Base-by-base conservation (phyloP, 2,329 filamentous ascomycete species). In the Xylaria sp. region DNA sequence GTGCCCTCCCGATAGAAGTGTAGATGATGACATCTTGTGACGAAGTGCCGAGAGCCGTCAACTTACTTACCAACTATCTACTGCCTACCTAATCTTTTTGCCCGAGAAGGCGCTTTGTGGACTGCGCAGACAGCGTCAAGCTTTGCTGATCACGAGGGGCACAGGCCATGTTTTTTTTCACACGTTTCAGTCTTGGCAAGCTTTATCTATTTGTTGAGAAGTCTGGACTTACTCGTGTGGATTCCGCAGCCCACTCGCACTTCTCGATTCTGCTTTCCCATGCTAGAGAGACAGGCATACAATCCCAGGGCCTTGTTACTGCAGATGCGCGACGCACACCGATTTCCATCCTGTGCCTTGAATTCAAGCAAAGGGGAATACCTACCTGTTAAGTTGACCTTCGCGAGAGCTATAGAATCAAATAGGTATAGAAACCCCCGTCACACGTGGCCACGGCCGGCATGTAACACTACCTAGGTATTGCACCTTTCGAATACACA, bases 371-470 rank as follows among this genome's bases (percentile, higher is more conserved):
- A 42, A 41, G 39, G 5, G 48, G 29, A 50, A 48, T 18, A 45
- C n/a, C n/a, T n/a, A n/a, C n/a, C n/a, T n/a, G 46, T 46, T 22
- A 18, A 52, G 45, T 19, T 19, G 11, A n/a, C 20, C 49, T 44
- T 40, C 22, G 34, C 34, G 29, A 39, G 17, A 48, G 50, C 39
- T n/a, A n/a, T n/a, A n/a, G n/a, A n/a, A n/a, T n/a, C n/a, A n/a
- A n/a, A n/a, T n/a, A n/a, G n/a, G n/a, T n/a, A n/a, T n/a, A n/a
- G n/a, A n/a, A 39, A 39, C 22, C 47, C 34, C 47, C 42, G 43
- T 49, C 51, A 50, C 55, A 58, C 52, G 58, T 60, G 52, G 49
- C 53, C 50, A 41, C 48, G 11, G 41, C 16, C n/a, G 43, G 44
- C 51, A 54, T 46, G 54, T 49, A 50, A 39, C 50, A 50, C 54